Evolutionary conservation across 768 basidiomycete species (phyloP).

Genomic region (Serendipita sp.): DNA sequence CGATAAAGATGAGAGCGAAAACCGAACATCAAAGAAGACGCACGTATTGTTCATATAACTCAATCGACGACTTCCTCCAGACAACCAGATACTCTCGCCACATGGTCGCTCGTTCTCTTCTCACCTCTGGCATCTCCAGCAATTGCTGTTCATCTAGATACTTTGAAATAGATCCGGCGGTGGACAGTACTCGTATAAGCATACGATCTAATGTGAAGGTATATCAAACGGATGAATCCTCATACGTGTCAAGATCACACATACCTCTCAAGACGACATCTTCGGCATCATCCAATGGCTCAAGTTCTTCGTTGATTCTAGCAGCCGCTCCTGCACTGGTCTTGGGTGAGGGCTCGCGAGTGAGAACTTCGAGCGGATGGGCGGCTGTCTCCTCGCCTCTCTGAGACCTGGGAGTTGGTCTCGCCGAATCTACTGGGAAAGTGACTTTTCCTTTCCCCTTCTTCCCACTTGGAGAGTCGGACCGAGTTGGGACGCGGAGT

Average conservation of each 20-base stretch:
- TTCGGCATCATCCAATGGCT: conserved; percentile 11
- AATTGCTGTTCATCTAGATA: conserved; percentile 54
- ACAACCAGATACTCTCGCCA: conserved; percentile 77
- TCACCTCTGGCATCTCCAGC: conserved; percentile 43
- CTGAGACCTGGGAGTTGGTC: neutral
- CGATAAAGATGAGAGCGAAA: conserved; percentile 9
- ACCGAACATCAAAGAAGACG: conserved; percentile 18
- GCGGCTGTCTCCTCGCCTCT: conserved; percentile 23
- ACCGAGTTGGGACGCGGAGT: neutral
- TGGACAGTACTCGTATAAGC: conserved; percentile 64
- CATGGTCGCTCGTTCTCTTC: conserved; percentile 30
- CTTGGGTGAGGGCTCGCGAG: conserved; percentile 39
- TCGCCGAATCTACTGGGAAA: neutral
- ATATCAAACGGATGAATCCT: conserved; percentile 6
- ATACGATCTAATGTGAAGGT: conserved; percentile 53
- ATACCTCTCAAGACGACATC: conserved; percentile 64
- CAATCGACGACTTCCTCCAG: conserved; percentile 63
- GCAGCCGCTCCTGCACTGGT: conserved; percentile 50
- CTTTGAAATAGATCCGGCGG: conserved; percentile 31
- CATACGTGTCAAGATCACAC: conserved; percentile 8
- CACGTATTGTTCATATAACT: conserved; percentile 78
- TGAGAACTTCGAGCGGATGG: conserved; percentile 50
- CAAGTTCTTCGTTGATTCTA: conserved; percentile 15
- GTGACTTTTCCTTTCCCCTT: conserved; percentile 17
- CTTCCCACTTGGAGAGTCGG: neutral